A percentile compares a stretch with the other conserved stretches of the same genome.
Conservation (phyloP, 352 stramenopile species). For the Phytopythium cucurbitacearum region DNA sequence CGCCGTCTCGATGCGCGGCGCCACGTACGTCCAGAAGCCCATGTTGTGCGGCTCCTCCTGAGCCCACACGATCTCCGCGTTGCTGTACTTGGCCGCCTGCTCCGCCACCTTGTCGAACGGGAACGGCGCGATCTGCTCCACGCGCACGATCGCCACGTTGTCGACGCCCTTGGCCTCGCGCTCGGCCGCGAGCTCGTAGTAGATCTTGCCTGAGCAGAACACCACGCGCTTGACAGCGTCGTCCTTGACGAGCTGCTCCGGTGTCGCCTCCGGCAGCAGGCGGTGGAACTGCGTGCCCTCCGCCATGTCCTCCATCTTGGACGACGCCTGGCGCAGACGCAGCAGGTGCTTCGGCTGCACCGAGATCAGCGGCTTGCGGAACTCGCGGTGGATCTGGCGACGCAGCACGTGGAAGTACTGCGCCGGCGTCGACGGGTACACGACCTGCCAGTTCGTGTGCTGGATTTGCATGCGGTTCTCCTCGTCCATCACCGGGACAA, state of each 20-base stretch:
- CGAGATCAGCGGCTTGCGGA: slow-evolving; percentile 96
- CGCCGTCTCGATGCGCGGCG: slow-evolving; percentile 94
- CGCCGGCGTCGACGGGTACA: slow-evolving; percentile 94
- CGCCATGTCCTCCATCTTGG: slow-evolving; percentile 92
- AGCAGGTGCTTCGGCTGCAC: slow-evolving; percentile 95
- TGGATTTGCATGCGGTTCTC: slow-evolving; percentile 97
- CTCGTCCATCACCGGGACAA: slow-evolving; percentile 89
- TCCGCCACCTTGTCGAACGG: slow-evolving; percentile 95
- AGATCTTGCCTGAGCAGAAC: slow-evolving; percentile 96
- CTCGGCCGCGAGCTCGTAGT: slow-evolving; percentile 94
- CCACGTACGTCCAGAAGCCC: slow-evolving; percentile 93
- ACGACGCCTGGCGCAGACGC: slow-evolving; percentile 88
- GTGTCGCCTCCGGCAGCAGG: slow-evolving; percentile 82
- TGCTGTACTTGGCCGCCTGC: slow-evolving; percentile 84
- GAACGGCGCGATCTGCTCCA: slow-evolving; percentile 98
- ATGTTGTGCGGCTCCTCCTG: slow-evolving; percentile 98
- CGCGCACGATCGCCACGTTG: slow-evolving; percentile 87
- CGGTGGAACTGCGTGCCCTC: slow-evolving; percentile 91
- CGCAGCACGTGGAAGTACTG: slow-evolving; percentile 92
- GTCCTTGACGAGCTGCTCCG: slow-evolving; percentile 42
- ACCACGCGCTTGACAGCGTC: slow-evolving; percentile 80
- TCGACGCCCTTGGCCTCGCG: slow-evolving; percentile 82
- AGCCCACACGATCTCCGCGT: slow-evolving; percentile 93
- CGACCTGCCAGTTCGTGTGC: slow-evolving; percentile 95
- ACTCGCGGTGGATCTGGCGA: slow-evolving; percentile 94